phyloP scores from a whole-genome alignment of 2,329 filamentous ascomycete species.

The Hypoxylon sp. region DNA sequence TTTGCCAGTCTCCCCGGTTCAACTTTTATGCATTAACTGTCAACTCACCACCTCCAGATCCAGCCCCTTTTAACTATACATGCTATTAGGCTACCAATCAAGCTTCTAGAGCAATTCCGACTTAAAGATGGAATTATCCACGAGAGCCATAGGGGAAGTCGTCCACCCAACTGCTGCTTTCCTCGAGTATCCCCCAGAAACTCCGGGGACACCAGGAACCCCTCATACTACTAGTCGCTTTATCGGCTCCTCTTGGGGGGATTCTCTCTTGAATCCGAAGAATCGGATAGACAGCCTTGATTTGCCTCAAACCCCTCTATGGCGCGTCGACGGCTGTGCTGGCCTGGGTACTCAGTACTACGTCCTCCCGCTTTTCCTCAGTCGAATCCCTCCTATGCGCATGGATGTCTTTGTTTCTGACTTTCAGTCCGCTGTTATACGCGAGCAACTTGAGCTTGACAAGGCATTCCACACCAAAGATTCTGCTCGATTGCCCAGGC shows the following conservation, averaged over 20 bases:
- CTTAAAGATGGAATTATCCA: conserved; percentile 61
- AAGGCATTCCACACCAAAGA: conserved; percentile 65
- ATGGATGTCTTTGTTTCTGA: conserved; percentile 68
- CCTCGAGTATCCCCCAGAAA: conserved; percentile 24
- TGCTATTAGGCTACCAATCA: background rate
- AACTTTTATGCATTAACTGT: conserved; percentile 1
- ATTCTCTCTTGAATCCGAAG: conserved; percentile 65
- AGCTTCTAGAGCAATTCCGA: conserved; percentile 14
- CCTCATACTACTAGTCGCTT: background rate
- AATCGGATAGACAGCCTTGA: conserved; percentile 67
- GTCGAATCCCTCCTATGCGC: conserved; percentile 57
- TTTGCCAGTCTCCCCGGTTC: conserved; percentile 3
- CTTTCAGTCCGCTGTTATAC: conserved; percentile 53
- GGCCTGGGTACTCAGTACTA: conserved; percentile 67
- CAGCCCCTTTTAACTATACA: conserved; percentile 2
- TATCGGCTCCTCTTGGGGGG: conserved; percentile 51
- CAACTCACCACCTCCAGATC: conserved; percentile 2
- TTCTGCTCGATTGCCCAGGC: conserved; percentile 54
- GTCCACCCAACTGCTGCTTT: conserved; percentile 68
- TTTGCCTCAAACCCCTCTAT: conserved; percentile 54
- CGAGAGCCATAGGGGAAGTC: conserved; percentile 61
- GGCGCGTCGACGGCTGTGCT: conserved; percentile 67
- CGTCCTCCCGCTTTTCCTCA: conserved; percentile 61
- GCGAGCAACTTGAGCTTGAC: conserved; percentile 58
- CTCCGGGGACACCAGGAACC: conserved; percentile 13